Evolutionary conservation across 163 green algal genomes (phyloP).

Genomic region (Scenedesmus sp.): DNA sequence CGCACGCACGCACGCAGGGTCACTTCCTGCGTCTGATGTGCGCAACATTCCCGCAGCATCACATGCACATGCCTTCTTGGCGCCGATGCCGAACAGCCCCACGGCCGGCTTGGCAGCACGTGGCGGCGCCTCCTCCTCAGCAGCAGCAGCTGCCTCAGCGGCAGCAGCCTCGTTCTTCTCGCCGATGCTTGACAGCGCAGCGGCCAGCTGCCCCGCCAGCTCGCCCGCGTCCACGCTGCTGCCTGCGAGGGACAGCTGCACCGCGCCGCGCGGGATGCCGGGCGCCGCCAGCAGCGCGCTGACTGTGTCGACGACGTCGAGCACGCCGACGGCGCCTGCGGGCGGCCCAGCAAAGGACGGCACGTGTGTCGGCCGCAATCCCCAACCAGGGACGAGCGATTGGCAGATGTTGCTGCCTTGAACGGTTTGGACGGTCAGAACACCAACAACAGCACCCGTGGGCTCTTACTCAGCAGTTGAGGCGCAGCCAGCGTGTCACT

Average conservation of each 20-base stretch:
- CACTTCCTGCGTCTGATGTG: too few species aligned
- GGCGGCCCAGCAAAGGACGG: not conserved
- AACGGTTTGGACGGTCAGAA: too few species aligned
- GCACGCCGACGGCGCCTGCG: not conserved
- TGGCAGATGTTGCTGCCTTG: too few species aligned
- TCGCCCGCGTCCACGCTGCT: conserved; percentile 1
- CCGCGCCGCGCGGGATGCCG: not conserved
- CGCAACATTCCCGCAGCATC: not conserved
- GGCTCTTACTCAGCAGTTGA: too few species aligned
- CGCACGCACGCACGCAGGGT: too few species aligned
- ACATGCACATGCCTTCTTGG: not conserved
- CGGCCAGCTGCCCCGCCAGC: conserved; percentile 24
- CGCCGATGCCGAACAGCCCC: conserved; percentile 25
- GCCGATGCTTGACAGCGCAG: conserved; percentile 2
- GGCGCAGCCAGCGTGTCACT: too few species aligned
- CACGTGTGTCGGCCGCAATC: too few species aligned
- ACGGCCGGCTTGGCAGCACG: not conserved
- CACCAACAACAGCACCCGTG: too few species aligned
- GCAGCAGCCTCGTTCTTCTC: conserved; percentile 33
- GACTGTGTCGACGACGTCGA: conserved; percentile 1
- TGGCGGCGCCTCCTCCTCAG: conserved; percentile 13
- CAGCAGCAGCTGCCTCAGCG: not conserved
- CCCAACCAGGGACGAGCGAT: too few species aligned
- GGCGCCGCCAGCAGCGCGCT: conserved; percentile 17
- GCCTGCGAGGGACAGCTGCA: conserved; percentile 18